These are phyloP conservation scores for Triticum monococcum DNA, from an alignment of 176 grass and related monocot genomes.

Conservation along the genomic window DNA sequence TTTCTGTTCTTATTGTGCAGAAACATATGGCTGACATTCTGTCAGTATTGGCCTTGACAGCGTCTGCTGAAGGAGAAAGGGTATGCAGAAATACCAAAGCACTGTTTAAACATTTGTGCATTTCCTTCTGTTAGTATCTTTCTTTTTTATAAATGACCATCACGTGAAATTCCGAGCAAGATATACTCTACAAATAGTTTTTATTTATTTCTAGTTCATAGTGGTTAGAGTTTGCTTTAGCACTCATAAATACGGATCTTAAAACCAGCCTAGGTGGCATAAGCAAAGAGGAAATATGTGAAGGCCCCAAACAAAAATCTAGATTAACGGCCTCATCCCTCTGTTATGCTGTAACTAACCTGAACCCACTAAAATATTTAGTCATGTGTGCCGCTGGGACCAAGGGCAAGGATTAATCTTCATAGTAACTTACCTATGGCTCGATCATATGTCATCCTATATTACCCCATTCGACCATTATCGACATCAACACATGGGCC, in stretches of 20 bases:
- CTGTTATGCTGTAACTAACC: not conserved
- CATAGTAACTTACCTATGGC: not conserved
- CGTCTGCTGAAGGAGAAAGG: constrained; percentile 91
- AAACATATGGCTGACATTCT: constrained; percentile 83
- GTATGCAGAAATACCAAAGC: constrained; percentile 37
- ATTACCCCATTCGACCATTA: not conserved
- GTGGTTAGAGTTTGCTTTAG: not conserved
- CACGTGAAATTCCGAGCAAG: not conserved
- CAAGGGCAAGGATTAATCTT: not conserved
- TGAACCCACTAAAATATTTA: not conserved
- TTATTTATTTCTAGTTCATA: not conserved
- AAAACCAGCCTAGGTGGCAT: not conserved
- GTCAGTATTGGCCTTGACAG: constrained; percentile 84
- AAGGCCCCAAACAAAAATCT: not conserved
- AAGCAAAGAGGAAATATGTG: not conserved
- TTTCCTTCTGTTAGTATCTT: not conserved
- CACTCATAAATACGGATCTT: not conserved
- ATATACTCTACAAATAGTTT: not conserved
- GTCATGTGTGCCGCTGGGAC: not conserved
- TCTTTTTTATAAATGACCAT: not conserved
- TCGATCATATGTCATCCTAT: not conserved
- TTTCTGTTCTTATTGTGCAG: constrained; percentile 33
- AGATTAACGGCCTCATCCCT: not conserved
- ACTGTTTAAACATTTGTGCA: not conserved
- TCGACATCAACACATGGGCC: not conserved